Evolutionary conservation across 2,329 filamentous ascomycete genomes (phyloP).

Genomic region (Clarireedia hainanense): DNA sequence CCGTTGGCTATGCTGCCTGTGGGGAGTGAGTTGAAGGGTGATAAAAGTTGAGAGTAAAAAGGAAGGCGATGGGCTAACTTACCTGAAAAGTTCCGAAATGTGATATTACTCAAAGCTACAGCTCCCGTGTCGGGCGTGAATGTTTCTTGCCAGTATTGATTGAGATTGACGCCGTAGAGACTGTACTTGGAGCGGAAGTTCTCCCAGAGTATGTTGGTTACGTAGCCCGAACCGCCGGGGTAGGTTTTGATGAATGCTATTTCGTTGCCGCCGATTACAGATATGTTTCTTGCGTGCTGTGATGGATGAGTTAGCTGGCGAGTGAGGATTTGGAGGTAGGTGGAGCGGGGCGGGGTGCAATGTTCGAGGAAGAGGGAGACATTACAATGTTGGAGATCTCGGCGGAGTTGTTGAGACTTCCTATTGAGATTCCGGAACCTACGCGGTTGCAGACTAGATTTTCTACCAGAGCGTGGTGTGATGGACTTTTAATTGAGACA

Average conservation of each 20-base stretch:
- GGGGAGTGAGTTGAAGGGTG: background rate
- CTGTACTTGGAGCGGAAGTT: constrained; percentile 23
- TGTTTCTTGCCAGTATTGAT: constrained; percentile 24
- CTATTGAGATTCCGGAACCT: constrained; percentile 31
- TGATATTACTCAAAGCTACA: constrained; percentile 19
- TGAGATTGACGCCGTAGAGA: constrained; percentile 21
- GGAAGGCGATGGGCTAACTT: constrained; percentile 15
- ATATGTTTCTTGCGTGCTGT: constrained; percentile 27
- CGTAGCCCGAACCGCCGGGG: constrained; percentile 31
- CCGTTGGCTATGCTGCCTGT: constrained; percentile 20
- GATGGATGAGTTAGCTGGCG: background rate
- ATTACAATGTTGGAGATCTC: constrained; percentile 7
- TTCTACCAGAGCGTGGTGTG: constrained; percentile 30
- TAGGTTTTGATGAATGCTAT: constrained; percentile 34
- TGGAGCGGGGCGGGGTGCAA: background rate
- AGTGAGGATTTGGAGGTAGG: background rate
- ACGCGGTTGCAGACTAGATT: constrained; percentile 32
- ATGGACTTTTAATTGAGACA: constrained; percentile 32
- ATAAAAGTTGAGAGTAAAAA: background rate
- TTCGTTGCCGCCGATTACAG: constrained; percentile 30
- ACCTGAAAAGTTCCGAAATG: constrained; percentile 28
- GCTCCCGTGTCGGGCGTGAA: constrained; percentile 23
- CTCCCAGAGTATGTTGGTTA: constrained; percentile 30
- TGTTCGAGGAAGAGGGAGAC: background rate
- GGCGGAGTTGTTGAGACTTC: constrained; percentile 20